Percentiles rank a stretch among this genome's conserved stretches.
These are phyloP conservation scores for Fonsecaea pugnacius DNA, from an alignment of 2,329 filamentous ascomycete genomes.

Conservation along the genomic window DNA sequence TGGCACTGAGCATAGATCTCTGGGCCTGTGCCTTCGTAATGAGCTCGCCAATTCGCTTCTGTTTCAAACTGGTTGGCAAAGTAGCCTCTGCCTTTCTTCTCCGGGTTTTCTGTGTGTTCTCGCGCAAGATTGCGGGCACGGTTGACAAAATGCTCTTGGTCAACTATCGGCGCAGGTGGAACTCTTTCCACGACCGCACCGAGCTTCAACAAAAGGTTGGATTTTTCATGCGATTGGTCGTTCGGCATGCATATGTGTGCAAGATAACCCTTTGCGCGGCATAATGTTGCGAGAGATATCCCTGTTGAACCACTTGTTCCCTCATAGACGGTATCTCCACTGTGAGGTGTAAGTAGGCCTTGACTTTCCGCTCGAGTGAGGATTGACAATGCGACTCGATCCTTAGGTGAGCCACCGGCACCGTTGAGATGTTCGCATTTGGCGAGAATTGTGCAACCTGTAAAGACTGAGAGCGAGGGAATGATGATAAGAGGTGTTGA, in stretches of 20 bases:
- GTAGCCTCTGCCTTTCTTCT: conserved; percentile 74
- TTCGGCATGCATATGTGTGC: conserved; percentile 98
- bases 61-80: conserved; percentile 98
- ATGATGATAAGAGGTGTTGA: conserved; percentile 89
- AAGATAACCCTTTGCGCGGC: conserved; percentile 83
- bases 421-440: conserved; percentile 98
- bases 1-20: conserved; percentile 82
- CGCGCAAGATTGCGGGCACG: conserved; percentile 75
- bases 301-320: conserved; percentile 96
- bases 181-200: conserved; percentile 93
- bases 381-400: conserved; percentile 89
- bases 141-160: conserved; percentile 92
- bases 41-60: conserved; percentile 82
- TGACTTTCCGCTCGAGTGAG: conserved; percentile 79
- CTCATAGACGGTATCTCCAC: conserved; percentile 95
- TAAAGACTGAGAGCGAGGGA: conserved; percentile 80
- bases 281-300: conserved; percentile 88
- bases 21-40: conserved; percentile 80
- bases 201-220: conserved; percentile 82
- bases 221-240: conserved; percentile 88
- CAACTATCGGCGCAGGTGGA: conserved; percentile 88
- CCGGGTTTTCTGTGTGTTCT: conserved; percentile 67
- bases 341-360: conserved; percentile 74
- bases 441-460: conserved; percentile 84
- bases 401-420: conserved; percentile 90